phyloP scores from a whole-genome alignment of 495 filamentous ascomycete species.

The Glutinoglossum americanum region DNA sequence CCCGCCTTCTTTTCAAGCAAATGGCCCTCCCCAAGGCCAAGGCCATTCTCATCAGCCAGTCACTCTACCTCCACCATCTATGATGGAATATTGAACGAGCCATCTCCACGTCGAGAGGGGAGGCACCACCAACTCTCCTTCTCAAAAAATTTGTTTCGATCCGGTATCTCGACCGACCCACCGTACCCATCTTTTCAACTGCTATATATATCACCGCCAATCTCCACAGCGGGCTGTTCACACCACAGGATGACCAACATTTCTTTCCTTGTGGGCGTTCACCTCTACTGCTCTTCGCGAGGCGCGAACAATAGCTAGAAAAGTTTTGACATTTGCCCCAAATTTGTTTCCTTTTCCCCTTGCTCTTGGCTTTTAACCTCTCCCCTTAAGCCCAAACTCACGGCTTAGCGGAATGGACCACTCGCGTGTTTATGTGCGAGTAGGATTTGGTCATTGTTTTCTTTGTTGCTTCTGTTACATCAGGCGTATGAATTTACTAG shows the following conservation, averaged over 20 bases:
- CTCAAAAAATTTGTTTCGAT: too few relatives aligned
- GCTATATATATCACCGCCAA: not conserved
- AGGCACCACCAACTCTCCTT: too few relatives aligned
- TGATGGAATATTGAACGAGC: not conserved
- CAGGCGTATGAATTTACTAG: too few relatives aligned
- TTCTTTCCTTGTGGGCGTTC: constrained; percentile 13
- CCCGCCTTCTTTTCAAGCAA: not conserved
- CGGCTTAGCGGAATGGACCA: too few relatives aligned
- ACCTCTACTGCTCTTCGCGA: constrained; percentile 6
- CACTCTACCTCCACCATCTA: not conserved
- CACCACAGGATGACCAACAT: constrained; percentile 1
- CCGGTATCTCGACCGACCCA: not conserved
- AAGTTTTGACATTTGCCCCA: constrained; percentile 26
- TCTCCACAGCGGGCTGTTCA: not conserved
- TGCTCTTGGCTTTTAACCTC: too few relatives aligned
- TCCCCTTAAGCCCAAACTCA: too few relatives aligned
- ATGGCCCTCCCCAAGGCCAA: not conserved
- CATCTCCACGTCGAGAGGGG: not conserved
- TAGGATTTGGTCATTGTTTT: too few relatives aligned
- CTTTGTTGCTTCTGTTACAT: too few relatives aligned
- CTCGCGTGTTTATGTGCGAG: too few relatives aligned
- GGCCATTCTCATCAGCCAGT: not conserved
- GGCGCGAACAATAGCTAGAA: not conserved
- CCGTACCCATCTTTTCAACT: not conserved
- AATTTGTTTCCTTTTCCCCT: too few relatives aligned